Percentiles rank a stretch among this genome's conserved stretches.
These are phyloP conservation scores for Scenedesmus sp. DNA, from an alignment of 163 green algal species.

Conservation along the genomic window DNA sequence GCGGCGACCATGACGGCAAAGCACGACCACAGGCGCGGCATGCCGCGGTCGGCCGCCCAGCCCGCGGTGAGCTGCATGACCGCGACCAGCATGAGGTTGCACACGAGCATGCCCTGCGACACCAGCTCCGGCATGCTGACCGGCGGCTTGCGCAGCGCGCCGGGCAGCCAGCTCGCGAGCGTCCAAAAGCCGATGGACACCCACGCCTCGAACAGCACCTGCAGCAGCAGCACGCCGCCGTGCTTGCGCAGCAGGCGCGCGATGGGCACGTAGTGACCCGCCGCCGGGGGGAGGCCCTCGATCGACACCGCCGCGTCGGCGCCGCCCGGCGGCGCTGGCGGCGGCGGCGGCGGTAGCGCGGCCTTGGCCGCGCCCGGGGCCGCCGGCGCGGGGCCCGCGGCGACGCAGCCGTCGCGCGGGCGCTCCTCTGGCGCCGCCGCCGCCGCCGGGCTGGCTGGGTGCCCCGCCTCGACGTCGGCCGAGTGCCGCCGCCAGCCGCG, in stretches of 20 bases:
- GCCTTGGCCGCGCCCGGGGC: no score
- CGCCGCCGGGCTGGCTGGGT: no score
- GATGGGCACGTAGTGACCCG: neutral
- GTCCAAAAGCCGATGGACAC: conserved; percentile 23
- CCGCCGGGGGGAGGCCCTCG: no score
- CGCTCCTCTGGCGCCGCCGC: no score
- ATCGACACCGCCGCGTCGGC: no score
- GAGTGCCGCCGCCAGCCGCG: no score
- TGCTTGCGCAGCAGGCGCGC: conserved; percentile 18
- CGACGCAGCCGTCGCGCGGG: no score
- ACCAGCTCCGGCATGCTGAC: conserved; percentile 1
- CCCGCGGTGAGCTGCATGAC: conserved; percentile 12
- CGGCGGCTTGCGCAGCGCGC: conserved; percentile 2
- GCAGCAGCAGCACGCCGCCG: conserved; percentile 10
- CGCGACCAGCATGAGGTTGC: conserved; percentile 14
- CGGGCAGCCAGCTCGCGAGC: conserved; percentile 14
- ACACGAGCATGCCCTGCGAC: conserved; percentile 32
- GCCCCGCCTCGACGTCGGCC: no score
- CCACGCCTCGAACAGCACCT: conserved; percentile 33
- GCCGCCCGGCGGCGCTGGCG: no score
- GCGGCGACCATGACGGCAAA: conserved; percentile 5
- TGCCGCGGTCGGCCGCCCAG: neutral
- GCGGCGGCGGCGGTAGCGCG: no score
- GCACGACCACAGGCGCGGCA: conserved; percentile 25
- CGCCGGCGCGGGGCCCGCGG: no score